Percentiles rank a stretch among this genome's conserved stretches.
Evolutionary conservation across 208 protist species (phyloP).

Genomic region (Acanthamoeba healyi): DNA sequence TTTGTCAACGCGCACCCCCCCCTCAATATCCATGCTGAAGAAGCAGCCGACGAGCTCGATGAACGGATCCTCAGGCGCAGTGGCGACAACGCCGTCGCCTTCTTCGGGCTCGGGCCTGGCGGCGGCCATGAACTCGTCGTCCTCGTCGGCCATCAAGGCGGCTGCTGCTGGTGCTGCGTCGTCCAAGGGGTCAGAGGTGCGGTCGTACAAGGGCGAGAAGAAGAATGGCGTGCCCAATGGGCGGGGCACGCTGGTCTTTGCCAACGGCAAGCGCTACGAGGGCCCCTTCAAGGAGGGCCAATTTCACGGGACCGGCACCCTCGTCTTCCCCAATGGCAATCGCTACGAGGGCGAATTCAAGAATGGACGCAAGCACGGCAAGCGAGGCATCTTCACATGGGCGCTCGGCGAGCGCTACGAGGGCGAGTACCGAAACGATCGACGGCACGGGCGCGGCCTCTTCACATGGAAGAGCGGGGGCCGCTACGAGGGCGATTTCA

Average conservation of each 20-base stretch:
- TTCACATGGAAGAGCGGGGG: slow-evolving; percentile 59
- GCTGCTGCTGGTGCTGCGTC: no score
- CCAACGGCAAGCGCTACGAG: slow-evolving; percentile 55
- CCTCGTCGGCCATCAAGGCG: neutral
- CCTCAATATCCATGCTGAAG: no score
- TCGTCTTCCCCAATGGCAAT: slow-evolving; percentile 49
- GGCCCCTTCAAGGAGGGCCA: neutral
- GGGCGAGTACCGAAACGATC: slow-evolving; percentile 26
- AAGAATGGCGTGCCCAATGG: slow-evolving; percentile 24
- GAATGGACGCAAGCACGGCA: slow-evolving; percentile 6
- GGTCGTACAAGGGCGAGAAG: slow-evolving; percentile 63
- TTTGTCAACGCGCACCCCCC: no score
- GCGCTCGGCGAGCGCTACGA: slow-evolving; percentile 44
- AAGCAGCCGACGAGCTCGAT: neutral
- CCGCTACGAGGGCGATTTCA: slow-evolving; percentile 67
- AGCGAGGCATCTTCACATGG: slow-evolving; percentile 8
- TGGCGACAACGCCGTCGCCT: neutral
- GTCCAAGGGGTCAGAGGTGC: neutral
- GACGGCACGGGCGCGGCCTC: slow-evolving; percentile 19
- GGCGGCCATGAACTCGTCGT: neutral
- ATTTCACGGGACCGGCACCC: slow-evolving; percentile 26
- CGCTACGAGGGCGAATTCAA: slow-evolving; percentile 52
- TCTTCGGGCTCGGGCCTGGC: neutral
- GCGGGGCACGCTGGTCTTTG: neutral
- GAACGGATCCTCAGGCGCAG: neutral